phyloP scores from a whole-genome alignment of 345 rosid species.

The Hirschfeldia incana region DNA sequence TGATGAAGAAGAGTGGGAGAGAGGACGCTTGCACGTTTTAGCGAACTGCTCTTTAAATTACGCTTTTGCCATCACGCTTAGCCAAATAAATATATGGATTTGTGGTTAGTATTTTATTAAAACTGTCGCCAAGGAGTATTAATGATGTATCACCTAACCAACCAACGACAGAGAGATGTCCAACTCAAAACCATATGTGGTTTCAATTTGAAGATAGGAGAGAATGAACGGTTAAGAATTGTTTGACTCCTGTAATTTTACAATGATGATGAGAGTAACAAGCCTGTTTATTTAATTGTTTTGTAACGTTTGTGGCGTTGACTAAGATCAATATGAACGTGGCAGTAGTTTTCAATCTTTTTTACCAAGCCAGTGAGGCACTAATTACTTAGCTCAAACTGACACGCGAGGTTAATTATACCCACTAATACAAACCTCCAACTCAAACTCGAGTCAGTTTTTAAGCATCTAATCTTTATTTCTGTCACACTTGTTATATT shows the following conservation, averaged over 20 bases:
- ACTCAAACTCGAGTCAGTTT: neutral
- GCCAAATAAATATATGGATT: neutral
- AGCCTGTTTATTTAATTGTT: neutral
- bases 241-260: neutral
- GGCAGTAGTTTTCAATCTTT: too few relatives aligned
- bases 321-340: neutral
- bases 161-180: neutral
- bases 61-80: neutral
- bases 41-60: neutral
- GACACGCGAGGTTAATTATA: neutral
- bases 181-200: neutral
- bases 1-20: conserved; percentile 25
- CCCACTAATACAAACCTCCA: neutral
- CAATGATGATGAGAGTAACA: neutral
- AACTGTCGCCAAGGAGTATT: neutral
- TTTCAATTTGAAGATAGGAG: neutral
- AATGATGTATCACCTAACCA: neutral
- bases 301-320: neutral
- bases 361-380: neutral
- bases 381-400: neutral
- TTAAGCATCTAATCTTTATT: too few relatives aligned
- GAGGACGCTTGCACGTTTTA: conserved; percentile 27
- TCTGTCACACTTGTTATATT: too few relatives aligned
- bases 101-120: neutral
- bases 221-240: neutral